phyloP scores from a whole-genome alignment of 345 rosid genomes.

The Bruguiera gymnorhiza region DNA sequence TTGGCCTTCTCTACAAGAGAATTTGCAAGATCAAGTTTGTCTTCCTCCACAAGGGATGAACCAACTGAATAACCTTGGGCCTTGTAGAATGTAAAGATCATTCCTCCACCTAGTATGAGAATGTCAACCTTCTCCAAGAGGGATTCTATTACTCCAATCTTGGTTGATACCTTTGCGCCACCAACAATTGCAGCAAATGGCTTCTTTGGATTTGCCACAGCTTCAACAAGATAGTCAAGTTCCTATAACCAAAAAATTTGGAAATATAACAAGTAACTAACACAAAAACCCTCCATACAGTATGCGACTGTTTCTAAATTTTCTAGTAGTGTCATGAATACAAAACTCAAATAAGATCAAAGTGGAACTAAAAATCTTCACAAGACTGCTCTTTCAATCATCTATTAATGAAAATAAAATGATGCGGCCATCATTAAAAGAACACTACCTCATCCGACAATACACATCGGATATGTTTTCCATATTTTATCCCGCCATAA shows the following conservation, averaged over 20 bases:
- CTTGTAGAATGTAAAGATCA: conserved; percentile 88
- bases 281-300: background rate
- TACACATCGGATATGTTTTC: no score
- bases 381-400: no score
- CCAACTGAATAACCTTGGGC: conserved; percentile 79
- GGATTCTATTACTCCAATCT: conserved; percentile 91
- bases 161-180: conserved; percentile 92
- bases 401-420: no score
- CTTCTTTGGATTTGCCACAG: conserved; percentile 80
- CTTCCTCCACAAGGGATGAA: conserved; percentile 82
- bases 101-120: conserved; percentile 85
- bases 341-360: background rate
- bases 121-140: conserved; percentile 68
- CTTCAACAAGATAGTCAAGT: conserved; percentile 93
- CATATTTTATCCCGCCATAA: no score
- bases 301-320: background rate
- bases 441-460: no score
- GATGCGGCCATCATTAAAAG: no score
- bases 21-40: conserved; percentile 73
- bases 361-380: no score
- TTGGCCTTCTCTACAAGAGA: conserved; percentile 76
- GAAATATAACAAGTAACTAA: background rate
- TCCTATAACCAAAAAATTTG: conserved; percentile 41
- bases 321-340: background rate
- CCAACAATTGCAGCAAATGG: conserved; percentile 98